Evolutionary conservation across 2,329 filamentous ascomycete genomes (phyloP).

Genomic region (Talaromyces sp.): DNA sequence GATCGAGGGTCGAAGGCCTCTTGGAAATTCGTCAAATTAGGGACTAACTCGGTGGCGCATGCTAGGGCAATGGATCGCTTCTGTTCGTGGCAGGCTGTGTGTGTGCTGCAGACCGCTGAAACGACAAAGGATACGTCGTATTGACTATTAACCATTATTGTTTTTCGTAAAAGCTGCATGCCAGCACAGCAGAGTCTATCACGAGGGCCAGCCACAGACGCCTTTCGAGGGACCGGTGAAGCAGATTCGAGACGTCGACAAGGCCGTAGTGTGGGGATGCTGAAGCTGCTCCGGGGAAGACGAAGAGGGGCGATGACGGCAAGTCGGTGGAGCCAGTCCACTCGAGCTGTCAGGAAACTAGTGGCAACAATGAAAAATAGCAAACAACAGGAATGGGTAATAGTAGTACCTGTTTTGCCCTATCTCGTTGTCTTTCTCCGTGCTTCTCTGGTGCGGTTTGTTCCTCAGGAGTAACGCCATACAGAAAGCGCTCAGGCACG

Average conservation of each 20-base stretch:
- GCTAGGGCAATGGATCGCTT: neutral
- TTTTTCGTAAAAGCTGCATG: neutral
- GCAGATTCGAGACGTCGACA: neutral
- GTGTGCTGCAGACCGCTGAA: neutral
- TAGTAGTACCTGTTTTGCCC: neutral
- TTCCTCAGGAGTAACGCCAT: no score
- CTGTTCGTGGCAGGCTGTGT: neutral
- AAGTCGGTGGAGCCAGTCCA: neutral
- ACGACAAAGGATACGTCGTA: neutral
- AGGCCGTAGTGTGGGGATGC: slow-evolving; percentile 54
- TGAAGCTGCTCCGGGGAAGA: slow-evolving; percentile 93
- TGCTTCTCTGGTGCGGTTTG: neutral
- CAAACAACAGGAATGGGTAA: neutral
- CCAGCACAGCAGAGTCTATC: neutral
- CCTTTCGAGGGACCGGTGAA: neutral
- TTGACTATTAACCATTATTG: neutral
- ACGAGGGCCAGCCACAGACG: neutral
- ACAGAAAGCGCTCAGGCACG: neutral
- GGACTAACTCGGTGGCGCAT: neutral
- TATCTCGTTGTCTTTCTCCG: neutral
- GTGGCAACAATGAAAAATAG: neutral
- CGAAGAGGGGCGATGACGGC: slow-evolving; percentile 54
- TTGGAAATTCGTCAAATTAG: neutral
- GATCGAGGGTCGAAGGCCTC: neutral
- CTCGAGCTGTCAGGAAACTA: neutral